These are phyloP conservation scores for Yamadazyma endophytica DNA, from an alignment of 805 yeast genomes.

Conservation along the genomic window DNA sequence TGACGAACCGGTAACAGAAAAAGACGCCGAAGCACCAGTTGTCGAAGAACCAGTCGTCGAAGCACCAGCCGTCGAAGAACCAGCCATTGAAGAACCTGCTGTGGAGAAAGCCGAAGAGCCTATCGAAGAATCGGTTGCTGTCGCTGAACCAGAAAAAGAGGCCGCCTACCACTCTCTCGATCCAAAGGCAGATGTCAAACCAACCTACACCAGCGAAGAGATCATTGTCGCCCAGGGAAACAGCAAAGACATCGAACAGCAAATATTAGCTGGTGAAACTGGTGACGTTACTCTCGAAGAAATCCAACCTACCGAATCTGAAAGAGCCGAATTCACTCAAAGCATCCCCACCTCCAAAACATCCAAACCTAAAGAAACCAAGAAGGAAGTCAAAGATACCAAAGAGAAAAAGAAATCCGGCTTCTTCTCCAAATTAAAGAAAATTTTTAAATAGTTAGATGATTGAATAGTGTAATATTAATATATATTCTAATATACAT, in stretches of 20 bases:
- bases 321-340: slow-evolving; percentile 29
- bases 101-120: slow-evolving; percentile 4
- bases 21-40: neutral
- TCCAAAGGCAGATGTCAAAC: slow-evolving; percentile 17
- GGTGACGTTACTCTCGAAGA: slow-evolving; percentile 38
- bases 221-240: slow-evolving; percentile 39
- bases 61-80: slow-evolving; percentile 6
- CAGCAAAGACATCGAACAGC: slow-evolving; percentile 25
- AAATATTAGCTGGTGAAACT: slow-evolving; percentile 30
- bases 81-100: slow-evolving; percentile 5
- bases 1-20: slow-evolving; percentile 2
- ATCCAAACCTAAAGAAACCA: slow-evolving; percentile 4
- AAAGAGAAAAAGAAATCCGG: slow-evolving; percentile 39
- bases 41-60: slow-evolving; percentile 1
- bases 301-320: slow-evolving; percentile 37
- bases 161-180: slow-evolving; percentile 14
- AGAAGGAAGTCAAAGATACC: slow-evolving; percentile 7
- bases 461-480: neutral
- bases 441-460: slow-evolving; percentile 22
- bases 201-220: slow-evolving; percentile 17
- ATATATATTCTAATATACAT: slow-evolving; percentile 13
- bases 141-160: slow-evolving; percentile 10
- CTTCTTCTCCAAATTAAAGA: slow-evolving; percentile 35
- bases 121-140: slow-evolving; percentile 7
- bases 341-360: slow-evolving; percentile 10